These are phyloP conservation scores for Globisporangium rhizosaccharum DNA, from an alignment of 352 stramenopile genomes.

Conservation along the genomic window DNA sequence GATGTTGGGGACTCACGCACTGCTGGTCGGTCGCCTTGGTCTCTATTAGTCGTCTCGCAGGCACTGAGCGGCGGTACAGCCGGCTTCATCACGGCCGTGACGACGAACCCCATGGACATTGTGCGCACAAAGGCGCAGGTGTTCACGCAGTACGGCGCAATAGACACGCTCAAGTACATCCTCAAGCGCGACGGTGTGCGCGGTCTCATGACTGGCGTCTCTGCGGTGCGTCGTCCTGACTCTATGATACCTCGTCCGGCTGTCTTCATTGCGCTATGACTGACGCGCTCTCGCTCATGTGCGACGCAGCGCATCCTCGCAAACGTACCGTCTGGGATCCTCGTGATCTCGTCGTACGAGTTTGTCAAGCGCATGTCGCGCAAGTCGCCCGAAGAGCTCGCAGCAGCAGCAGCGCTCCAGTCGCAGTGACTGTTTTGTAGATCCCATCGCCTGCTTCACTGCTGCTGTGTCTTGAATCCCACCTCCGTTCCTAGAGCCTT, in stretches of 20 bases:
- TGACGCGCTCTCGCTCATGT: background rate
- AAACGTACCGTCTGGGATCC: conserved; percentile 77
- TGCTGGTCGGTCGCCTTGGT: no score
- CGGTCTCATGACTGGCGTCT: conserved; percentile 78
- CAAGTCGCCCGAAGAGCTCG: conserved; percentile 37
- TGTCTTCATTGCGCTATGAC: no score
- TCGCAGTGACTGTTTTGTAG: no score
- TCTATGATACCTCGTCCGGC: no score
- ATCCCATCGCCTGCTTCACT: no score
- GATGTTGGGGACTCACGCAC: background rate
- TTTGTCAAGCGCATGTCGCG: conserved; percentile 85
- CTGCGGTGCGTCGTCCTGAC: conserved; percentile 42
- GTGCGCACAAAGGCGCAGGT: conserved; percentile 81
- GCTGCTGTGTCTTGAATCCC: no score
- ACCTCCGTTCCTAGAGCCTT: background rate
- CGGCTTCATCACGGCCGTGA: conserved; percentile 70
- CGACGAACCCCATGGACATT: conserved; percentile 89
- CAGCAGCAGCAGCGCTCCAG: background rate
- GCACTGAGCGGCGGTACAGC: conserved; percentile 68
- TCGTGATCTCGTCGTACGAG: conserved; percentile 87
- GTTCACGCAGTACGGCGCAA: conserved; percentile 79
- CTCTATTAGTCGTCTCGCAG: conserved; percentile 54
- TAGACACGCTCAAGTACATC: conserved; percentile 84
- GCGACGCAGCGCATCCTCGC: conserved; percentile 57
- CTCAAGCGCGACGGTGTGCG: conserved; percentile 61